Percentiles rank a stretch among this genome's conserved stretches.
Evolutionary conservation across 225 moss, liverwort and hornwort species (phyloP).

Genomic region (Ulota crispa): DNA sequence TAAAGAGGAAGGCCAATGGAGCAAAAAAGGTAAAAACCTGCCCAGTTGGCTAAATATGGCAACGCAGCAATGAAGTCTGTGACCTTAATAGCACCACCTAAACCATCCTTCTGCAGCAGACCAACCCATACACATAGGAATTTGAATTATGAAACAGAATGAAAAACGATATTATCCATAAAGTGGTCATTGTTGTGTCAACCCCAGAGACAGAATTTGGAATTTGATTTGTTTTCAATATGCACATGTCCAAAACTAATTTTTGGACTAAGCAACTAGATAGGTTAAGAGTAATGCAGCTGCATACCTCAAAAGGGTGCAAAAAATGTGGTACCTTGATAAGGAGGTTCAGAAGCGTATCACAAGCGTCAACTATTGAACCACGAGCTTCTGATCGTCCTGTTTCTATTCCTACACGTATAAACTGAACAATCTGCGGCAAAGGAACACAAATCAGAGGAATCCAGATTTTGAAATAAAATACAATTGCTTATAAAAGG

Average conservation of each 20-base stretch:
- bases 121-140: neutral
- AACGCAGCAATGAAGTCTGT: slow-evolving; percentile 66
- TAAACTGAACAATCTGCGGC: slow-evolving; percentile 66
- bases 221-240: neutral
- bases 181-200: neutral
- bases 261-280: neutral
- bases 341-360: slow-evolving; percentile 82
- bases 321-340: slow-evolving; percentile 41
- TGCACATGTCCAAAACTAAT: neutral
- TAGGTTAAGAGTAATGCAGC: slow-evolving; percentile 4
- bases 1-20: neutral
- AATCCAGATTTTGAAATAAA: slow-evolving; percentile 3
- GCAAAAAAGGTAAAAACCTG: slow-evolving; percentile 49
- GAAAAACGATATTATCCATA: neutral
- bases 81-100: slow-evolving; percentile 42
- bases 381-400: slow-evolving; percentile 49
- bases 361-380: slow-evolving; percentile 77
- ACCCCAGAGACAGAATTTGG: neutral
- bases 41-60: slow-evolving; percentile 67
- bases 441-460: slow-evolving; percentile 20
- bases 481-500: neutral
- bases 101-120: slow-evolving; percentile 56
- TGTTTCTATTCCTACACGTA: slow-evolving; percentile 48
- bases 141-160: neutral
- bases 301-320: neutral